A percentile compares a stretch with the other conserved stretches of the same genome.
Evolutionary conservation across 768 basidiomycete species (phyloP).

Genomic region (Rhodosporidiobolus sp.): DNA sequence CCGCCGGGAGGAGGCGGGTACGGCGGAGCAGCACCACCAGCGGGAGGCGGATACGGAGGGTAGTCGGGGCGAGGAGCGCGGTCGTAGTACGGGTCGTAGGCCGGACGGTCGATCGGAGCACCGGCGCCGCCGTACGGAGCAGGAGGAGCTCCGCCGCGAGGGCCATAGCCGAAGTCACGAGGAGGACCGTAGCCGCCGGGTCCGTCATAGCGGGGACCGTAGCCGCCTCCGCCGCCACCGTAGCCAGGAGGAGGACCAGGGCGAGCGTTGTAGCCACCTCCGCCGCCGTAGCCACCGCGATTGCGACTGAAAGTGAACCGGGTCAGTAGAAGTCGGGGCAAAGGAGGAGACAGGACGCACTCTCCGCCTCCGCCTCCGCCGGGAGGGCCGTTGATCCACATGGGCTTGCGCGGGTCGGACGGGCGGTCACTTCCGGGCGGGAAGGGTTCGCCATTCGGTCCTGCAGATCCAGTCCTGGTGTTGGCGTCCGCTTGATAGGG

Average conservation of each 20-base stretch:
- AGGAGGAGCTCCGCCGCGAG: slow-evolving; percentile 10
- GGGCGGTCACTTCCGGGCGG: slow-evolving; percentile 37
- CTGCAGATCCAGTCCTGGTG: background rate
- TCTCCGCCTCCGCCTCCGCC: background rate
- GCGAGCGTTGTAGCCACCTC: background rate
- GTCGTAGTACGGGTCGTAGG: slow-evolving; percentile 37
- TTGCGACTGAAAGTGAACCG: background rate
- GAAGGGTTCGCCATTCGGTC: background rate
- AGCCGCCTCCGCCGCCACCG: background rate
- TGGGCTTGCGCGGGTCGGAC: slow-evolving; percentile 35
- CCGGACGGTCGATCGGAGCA: slow-evolving; percentile 20
- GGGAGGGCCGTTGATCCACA: slow-evolving; percentile 35
- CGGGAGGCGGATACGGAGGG: slow-evolving; percentile 13
- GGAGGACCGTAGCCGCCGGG: slow-evolving; percentile 25
- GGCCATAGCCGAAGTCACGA: background rate
- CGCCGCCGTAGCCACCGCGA: background rate
- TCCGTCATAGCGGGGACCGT: slow-evolving; percentile 8
- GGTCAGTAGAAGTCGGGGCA: background rate
- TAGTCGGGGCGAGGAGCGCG: slow-evolving; percentile 17
- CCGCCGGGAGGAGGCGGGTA: slow-evolving; percentile 5
- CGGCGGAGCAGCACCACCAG: background rate
- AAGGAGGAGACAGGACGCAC: background rate
- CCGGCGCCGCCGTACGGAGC: slow-evolving; percentile 1
- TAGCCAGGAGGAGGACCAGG: slow-evolving; percentile 7
- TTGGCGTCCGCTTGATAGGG: too few species aligned